Percentiles rank a stretch among this genome's conserved stretches.
Evolutionary conservation across 1,284 basidiomycete genomes (phyloP).

Genomic region (Ustilago loliicola): DNA sequence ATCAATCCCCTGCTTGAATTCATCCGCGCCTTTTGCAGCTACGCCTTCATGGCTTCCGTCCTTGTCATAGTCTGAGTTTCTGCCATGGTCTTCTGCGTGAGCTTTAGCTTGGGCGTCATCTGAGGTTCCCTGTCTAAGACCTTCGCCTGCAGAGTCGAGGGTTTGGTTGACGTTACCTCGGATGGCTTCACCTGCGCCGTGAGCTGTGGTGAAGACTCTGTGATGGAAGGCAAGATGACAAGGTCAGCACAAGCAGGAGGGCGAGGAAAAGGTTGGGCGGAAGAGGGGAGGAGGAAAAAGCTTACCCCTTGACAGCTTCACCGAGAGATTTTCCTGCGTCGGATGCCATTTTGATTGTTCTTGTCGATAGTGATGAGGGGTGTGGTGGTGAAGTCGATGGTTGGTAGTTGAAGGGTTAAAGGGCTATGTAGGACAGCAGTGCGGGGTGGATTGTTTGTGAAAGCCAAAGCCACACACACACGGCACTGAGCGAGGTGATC

Average conservation of each 20-base stretch:
- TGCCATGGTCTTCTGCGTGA: slow-evolving; percentile 11
- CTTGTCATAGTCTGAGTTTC: slow-evolving; percentile 29
- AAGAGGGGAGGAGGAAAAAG: not conserved
- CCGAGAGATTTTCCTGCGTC: slow-evolving; percentile 49
- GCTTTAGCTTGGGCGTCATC: not conserved
- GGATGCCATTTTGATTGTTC: slow-evolving; percentile 10
- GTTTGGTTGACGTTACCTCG: slow-evolving; percentile 58
- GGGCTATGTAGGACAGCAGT: not conserved
- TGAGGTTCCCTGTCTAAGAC: slow-evolving; percentile 22
- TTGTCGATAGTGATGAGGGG: not conserved
- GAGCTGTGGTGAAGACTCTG: slow-evolving; percentile 48
- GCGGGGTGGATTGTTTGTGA: not conserved
- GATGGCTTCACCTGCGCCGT: slow-evolving; percentile 59
- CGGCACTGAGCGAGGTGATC: not conserved
- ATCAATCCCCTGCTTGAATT: slow-evolving; percentile 38
- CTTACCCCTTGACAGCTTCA: slow-evolving; percentile 60
- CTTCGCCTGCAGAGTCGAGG: slow-evolving; percentile 55
- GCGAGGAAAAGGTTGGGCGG: not conserved
- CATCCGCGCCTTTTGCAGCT: slow-evolving; percentile 29
- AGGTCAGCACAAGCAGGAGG: not conserved
- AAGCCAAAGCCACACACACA: no score
- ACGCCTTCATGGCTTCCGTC: slow-evolving; percentile 22
- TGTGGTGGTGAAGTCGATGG: not conserved
- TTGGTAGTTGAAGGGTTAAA: not conserved
- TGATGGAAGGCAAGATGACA: not conserved